Percentiles rank a stretch among this genome's conserved stretches.
Evolutionary conservation across 805 yeast species (phyloP).

Genomic region (Henningerozyma blattae): DNA sequence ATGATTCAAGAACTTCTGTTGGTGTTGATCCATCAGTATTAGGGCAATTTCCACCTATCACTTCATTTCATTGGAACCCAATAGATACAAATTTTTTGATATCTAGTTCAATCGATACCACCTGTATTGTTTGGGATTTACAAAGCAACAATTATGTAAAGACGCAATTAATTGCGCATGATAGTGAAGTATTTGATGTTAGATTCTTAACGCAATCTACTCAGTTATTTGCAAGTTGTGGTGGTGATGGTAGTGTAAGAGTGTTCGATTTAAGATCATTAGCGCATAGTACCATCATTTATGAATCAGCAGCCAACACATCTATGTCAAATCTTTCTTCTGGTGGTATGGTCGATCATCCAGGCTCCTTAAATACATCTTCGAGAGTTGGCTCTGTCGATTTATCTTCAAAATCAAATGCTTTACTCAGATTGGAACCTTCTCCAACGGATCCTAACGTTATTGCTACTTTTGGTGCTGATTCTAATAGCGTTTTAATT

Average conservation of each 20-base stretch:
- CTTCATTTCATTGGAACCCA: constrained; percentile 88
- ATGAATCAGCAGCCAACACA: constrained; percentile 46
- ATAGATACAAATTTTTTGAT: constrained; percentile 58
- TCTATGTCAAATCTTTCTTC: not conserved
- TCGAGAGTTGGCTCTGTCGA: not conserved
- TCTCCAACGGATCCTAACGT: constrained; percentile 73
- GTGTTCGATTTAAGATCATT: constrained; percentile 81
- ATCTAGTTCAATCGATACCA: constrained; percentile 86
- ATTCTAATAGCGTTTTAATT: constrained; percentile 51
- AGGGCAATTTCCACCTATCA: constrained; percentile 64
- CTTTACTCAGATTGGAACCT: constrained; percentile 65
- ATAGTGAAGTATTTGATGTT: constrained; percentile 88
- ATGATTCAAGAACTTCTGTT: not conserved
- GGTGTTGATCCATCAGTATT: constrained; percentile 2
- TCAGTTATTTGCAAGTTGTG: constrained; percentile 74
- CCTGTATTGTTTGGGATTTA: constrained; percentile 91
- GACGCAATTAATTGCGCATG: constrained; percentile 94
- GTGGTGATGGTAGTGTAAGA: constrained; percentile 90
- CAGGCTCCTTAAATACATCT: not conserved
- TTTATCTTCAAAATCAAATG: constrained; percentile 28
- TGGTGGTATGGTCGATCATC: not conserved
- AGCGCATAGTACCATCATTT: constrained; percentile 90
- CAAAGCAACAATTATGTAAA: constrained; percentile 45
- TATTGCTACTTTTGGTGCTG: constrained; percentile 70
- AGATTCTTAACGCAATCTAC: constrained; percentile 65